Evolutionary conservation across 129 eudicot genomes (phyloP).

Genomic region (Tanacetum coccineum): DNA sequence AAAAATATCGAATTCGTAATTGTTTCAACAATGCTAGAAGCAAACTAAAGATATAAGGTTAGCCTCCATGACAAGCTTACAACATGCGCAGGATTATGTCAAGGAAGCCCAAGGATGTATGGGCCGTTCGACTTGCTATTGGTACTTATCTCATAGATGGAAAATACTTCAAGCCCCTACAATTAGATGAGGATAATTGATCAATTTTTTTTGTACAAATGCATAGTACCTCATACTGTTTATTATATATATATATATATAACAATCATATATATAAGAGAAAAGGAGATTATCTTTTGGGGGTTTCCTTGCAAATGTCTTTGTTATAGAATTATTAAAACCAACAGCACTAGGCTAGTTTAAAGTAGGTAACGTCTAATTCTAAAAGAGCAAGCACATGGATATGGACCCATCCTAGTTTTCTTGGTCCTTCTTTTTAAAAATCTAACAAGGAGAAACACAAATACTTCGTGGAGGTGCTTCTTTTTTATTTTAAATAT

Average conservation of each 20-base stretch:
- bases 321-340: slow-evolving; percentile 19
- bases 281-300: slow-evolving; percentile 8
- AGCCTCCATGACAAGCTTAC: slow-evolving; percentile 6
- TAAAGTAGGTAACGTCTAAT: slow-evolving; percentile 17
- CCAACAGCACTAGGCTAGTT: slow-evolving; percentile 18
- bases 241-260: slow-evolving; percentile 13
- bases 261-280: slow-evolving; percentile 14
- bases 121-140: slow-evolving; percentile 78
- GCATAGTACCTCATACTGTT: slow-evolving; percentile 6
- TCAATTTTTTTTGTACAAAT: slow-evolving; percentile 22
- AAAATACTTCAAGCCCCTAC: slow-evolving; percentile 74
- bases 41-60: no score
- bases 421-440: slow-evolving; percentile 25
- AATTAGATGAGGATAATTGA: slow-evolving; percentile 44
- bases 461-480: slow-evolving; percentile 22
- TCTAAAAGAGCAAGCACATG: slow-evolving; percentile 30
- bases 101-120: slow-evolving; percentile 90
- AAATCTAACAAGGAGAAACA: slow-evolving; percentile 15
- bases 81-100: slow-evolving; percentile 64
- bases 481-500: slow-evolving; percentile 12
- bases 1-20: no score
- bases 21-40: no score
- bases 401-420: slow-evolving; percentile 31
- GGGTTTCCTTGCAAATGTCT: neutral
- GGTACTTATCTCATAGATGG: slow-evolving; percentile 87